Conservation (phyloP, 73 alveolate genomes). For the Strombidium stylifer region DNA sequence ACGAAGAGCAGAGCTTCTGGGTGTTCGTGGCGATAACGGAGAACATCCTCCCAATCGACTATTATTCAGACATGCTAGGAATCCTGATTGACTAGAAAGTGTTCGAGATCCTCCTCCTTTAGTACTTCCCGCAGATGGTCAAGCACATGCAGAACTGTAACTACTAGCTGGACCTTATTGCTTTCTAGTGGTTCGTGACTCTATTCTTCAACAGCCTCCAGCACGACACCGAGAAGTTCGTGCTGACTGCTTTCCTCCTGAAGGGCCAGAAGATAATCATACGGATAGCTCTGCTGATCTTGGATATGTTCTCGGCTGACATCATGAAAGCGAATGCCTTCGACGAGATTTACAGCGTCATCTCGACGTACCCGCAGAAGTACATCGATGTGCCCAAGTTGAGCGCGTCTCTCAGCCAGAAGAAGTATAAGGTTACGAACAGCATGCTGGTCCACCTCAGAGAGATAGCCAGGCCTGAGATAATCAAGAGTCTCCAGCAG, state of each 20-base stretch:
- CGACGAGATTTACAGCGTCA: constrained; percentile 38
- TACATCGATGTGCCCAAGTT: constrained; percentile 23
- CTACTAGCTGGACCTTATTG: constrained; percentile 59
- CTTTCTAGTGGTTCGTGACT: constrained; percentile 86
- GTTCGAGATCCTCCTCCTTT: constrained; percentile 57
- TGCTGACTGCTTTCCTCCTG: constrained; percentile 71
- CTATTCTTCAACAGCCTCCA: constrained; percentile 63
- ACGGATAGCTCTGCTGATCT: constrained; percentile 50
- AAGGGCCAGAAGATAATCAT: constrained; percentile 67
- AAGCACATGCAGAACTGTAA: constrained; percentile 45
- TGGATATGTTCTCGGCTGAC: constrained; percentile 49
- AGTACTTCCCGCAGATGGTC: constrained; percentile 50
- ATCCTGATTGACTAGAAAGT: constrained; percentile 71
- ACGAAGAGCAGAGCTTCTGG: constrained; percentile 91
- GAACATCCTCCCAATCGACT: constrained; percentile 73
- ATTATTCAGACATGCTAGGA: constrained; percentile 73
- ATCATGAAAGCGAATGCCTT: constrained; percentile 38
- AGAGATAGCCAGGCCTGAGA: neutral
- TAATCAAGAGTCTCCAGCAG: neutral
- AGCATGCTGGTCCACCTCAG: neutral
- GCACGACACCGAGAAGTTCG: constrained; percentile 52
- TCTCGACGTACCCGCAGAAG: neutral
- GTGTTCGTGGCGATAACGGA: constrained; percentile 74
- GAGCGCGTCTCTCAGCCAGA: constrained; percentile 1
- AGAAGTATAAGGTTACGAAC: neutral